Evolutionary conservation across 768 basidiomycete species (phyloP), one percentile per base, ranked within the genome.

Genomic region (Mycena pura): DNA sequence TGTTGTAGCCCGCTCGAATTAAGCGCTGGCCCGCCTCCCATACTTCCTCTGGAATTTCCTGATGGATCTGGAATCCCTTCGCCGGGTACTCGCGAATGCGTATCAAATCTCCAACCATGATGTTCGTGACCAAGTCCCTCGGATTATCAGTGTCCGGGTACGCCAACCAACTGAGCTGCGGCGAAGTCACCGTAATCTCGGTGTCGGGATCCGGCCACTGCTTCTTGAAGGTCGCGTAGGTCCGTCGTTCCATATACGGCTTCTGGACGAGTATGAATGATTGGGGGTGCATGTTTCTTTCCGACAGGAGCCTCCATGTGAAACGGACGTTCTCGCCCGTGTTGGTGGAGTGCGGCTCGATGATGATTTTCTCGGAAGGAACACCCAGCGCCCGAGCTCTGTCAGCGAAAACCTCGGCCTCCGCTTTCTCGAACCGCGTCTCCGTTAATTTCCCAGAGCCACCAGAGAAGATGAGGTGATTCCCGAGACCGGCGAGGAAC

Each of bases 221-320:
- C 57, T 59, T 60, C 39, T 51, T 48, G 44, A 66, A 66, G 27
- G 65, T 66, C 41, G 65, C 65, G 22, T 54, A 66, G 48, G 65
- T 66, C 29, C 65, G 31, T 31, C 65, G 57, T 58, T 66, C 65
- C 65, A 66, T 66, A 36, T 66, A 66, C 41, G 65, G 65, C 53
- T 66, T 66, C 49, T 66, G 65, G 17, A 66, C 65, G 14, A 66
- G 62, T 28, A 66, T 19, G 43, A 66, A 66, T 13, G 45, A 41
- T 15, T 19, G 19, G 3, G 48, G 34, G 24, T 17, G 24, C 49
- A 38, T 22, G 15, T 17, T 25, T 56, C 62, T 27, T 40, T 15
- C 28, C 63, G 47, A 28, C 60, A 24, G n/a, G 38, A 36, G 15
- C 36, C 10, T 31, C 7, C 32, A 24, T 21, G 62, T 66, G 54